phyloP scores from a whole-genome alignment of 768 basidiomycete species.

The Suillus sp. region DNA sequence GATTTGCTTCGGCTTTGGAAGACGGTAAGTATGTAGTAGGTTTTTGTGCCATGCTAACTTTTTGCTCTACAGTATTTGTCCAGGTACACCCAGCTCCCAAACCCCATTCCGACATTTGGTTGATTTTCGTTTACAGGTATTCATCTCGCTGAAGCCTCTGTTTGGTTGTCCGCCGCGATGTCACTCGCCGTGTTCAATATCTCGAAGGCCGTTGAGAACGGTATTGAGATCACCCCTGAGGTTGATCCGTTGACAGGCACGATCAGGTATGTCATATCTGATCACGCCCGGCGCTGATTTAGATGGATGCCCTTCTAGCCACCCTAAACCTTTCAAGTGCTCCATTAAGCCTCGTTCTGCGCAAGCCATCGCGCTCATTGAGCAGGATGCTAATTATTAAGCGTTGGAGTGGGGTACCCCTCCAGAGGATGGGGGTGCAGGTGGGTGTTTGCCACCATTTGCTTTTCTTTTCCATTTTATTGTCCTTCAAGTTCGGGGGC shows the following conservation, averaged over 20 bases:
- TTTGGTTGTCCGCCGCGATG: conserved; percentile 40
- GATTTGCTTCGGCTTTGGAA: conserved; percentile 65
- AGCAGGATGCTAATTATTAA: conserved; percentile 35
- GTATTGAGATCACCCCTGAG: conserved; percentile 43
- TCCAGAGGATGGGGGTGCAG: too few species aligned
- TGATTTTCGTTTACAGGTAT: conserved; percentile 34
- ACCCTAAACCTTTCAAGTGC: conserved; percentile 45
- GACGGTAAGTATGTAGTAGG: conserved; percentile 40
- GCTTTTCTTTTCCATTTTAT: too few species aligned
- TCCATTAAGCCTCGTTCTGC: conserved; percentile 52
- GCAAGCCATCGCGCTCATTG: conserved; percentile 50
- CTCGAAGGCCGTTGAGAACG: conserved; percentile 40
- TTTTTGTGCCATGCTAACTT: conserved; percentile 12
- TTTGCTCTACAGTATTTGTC: conserved; percentile 11
- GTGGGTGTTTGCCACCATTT: too few species aligned
- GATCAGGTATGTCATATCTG: conserved; percentile 44
- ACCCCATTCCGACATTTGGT: conserved; percentile 8
- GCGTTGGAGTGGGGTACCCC: too few species aligned
- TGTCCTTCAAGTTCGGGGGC: too few species aligned
- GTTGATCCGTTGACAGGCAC: conserved; percentile 59
- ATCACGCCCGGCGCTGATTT: background rate
- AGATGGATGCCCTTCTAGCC: background rate
- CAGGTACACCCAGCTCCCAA: conserved; percentile 4
- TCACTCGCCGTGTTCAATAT: conserved; percentile 48
- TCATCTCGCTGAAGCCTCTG: too few species aligned